A percentile compares a stretch with the other conserved stretches of the same genome.
Conservation (phyloP, 73 alveolate genomes). For the Uronychia setigera region DNA sequence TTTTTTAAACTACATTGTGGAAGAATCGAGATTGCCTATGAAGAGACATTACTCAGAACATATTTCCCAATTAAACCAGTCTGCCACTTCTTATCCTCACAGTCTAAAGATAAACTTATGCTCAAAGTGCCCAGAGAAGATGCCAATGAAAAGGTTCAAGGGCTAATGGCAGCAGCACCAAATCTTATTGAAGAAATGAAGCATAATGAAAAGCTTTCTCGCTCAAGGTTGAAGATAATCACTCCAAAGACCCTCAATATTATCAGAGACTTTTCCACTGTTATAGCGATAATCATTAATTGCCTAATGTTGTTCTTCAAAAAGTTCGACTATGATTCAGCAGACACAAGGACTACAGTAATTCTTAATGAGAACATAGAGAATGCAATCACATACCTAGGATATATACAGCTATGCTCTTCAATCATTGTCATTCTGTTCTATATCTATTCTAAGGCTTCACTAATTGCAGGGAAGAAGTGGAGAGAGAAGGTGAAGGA, state of each 20-base stretch:
- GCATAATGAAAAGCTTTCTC: slow-evolving; percentile 9
- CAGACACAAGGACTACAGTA: not conserved
- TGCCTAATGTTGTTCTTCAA: not conserved
- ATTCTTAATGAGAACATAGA: not conserved
- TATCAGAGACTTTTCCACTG: slow-evolving; percentile 11
- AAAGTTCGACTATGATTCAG: slow-evolving; percentile 5
- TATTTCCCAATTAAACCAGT: slow-evolving; percentile 53
- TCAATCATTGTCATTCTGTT: slow-evolving; percentile 43
- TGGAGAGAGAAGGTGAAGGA: slow-evolving; percentile 44
- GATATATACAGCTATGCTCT: slow-evolving; percentile 16
- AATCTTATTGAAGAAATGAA: slow-evolving; percentile 25
- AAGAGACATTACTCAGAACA: not conserved
- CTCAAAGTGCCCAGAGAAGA: not conserved
- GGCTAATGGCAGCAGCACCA: slow-evolving; percentile 12
- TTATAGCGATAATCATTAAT: slow-evolving; percentile 11
- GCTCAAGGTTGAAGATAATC: slow-evolving; percentile 1
- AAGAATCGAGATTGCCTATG: slow-evolving; percentile 22
- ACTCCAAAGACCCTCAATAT: slow-evolving; percentile 15
- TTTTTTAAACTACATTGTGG: slow-evolving; percentile 28
- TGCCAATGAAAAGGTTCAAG: slow-evolving; percentile 23
- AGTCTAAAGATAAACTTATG: slow-evolving; percentile 2
- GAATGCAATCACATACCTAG: not conserved
- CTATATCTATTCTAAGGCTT: slow-evolving; percentile 43
- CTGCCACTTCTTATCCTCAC: slow-evolving; percentile 11
- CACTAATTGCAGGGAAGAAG: slow-evolving; percentile 24